phyloP scores from a whole-genome alignment of 768 basidiomycete species.

The Tephrocybe sp. region DNA sequence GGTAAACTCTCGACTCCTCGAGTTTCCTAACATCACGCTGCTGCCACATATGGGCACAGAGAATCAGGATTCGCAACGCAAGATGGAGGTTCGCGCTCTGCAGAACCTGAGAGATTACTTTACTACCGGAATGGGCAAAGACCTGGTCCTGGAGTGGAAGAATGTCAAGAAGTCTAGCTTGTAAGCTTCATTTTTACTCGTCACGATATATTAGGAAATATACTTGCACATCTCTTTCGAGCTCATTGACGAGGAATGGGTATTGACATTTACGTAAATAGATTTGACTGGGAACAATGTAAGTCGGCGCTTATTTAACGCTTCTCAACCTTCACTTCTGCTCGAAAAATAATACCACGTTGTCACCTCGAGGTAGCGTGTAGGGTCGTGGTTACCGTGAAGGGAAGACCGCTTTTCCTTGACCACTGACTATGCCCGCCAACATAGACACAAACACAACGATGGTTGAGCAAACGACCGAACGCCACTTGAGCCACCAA shows the following conservation, averaged over 20 bases:
- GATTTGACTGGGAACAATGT: conserved; percentile 1
- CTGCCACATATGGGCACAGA: conserved; percentile 94
- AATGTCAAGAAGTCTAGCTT: conserved; percentile 16
- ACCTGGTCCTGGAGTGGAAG: conserved; percentile 62
- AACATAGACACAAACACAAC: background rate
- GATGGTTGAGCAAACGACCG: background rate
- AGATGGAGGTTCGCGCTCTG: conserved; percentile 86
- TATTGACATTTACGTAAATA: conserved; percentile 6
- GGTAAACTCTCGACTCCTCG: conserved; percentile 75
- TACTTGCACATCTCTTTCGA: background rate
- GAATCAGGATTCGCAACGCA: conserved; percentile 74
- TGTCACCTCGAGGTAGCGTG: conserved; percentile 16
- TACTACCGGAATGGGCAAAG: conserved; percentile 59
- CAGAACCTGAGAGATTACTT: conserved; percentile 76
- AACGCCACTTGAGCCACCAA: background rate
- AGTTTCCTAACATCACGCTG: conserved; percentile 81
- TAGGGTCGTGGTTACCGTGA: background rate
- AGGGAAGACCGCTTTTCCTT: background rate
- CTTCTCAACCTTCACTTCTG: background rate
- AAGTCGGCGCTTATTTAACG: background rate
- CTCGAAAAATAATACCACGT: conserved; percentile 13
- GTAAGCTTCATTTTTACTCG: conserved; percentile 10
- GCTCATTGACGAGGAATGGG: no score
- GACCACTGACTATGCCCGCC: conserved; percentile 6
- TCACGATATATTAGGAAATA: background rate